A percentile compares a stretch with the other conserved stretches of the same genome.
Evolutionary conservation across 1,139 yeast genomes (phyloP).

Genomic region (Saccharomyces hybrid): DNA sequence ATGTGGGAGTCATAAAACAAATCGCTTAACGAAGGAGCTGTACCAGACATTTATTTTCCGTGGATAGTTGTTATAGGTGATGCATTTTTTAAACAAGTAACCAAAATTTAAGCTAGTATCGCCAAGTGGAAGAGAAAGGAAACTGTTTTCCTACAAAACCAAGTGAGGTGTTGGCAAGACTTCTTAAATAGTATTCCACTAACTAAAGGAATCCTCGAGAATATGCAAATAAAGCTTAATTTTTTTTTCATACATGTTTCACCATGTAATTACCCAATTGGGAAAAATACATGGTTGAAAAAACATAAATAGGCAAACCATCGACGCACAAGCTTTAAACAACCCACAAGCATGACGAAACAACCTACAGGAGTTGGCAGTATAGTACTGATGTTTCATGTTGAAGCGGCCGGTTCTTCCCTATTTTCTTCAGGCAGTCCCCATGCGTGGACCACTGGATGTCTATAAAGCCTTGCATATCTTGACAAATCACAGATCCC

Average conservation of each 20-base stretch:
- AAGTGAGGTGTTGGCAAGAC: background rate
- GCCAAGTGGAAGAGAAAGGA: background rate
- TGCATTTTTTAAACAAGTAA: background rate
- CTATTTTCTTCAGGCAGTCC: background rate
- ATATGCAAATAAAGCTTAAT: background rate
- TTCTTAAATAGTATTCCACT: background rate
- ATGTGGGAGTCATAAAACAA: conserved; percentile 17
- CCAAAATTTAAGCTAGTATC: background rate
- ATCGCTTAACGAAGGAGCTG: conserved; percentile 8
- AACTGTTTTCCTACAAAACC: background rate
- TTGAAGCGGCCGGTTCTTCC: background rate
- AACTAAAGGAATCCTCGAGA: conserved; percentile 1
- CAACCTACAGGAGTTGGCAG: background rate
- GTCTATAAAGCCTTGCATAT: background rate
- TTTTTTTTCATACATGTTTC: background rate
- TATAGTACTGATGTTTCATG: background rate
- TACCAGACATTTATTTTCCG: background rate
- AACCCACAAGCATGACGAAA: background rate
- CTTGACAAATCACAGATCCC: background rate
- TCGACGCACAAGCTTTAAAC: background rate
- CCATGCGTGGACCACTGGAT: background rate
- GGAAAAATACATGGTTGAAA: conserved; percentile 6
- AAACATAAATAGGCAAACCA: background rate
- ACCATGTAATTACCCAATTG: conserved; percentile 7
- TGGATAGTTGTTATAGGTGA: background rate